A percentile compares a stretch with the other conserved stretches of the same genome.
phyloP scores from a whole-genome alignment of 2,329 filamentous ascomycete genomes.

The Aspergillus ochraceoroseus region DNA sequence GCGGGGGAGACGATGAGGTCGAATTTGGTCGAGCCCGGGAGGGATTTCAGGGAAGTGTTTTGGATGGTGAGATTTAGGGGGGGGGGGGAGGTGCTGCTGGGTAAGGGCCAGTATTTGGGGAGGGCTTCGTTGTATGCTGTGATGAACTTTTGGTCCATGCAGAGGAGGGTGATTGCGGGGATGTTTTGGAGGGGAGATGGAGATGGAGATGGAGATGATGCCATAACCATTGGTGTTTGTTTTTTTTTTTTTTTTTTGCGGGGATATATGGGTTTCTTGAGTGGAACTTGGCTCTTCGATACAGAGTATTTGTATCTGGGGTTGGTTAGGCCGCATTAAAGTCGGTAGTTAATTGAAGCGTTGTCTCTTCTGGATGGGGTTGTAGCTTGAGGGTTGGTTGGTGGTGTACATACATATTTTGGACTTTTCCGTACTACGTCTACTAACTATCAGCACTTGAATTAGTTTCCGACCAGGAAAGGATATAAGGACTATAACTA shows the following conservation, averaged over 20 bases:
- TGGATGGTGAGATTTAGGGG: slow-evolving; percentile 33
- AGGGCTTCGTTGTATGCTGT: slow-evolving; percentile 42
- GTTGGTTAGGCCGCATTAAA: no score
- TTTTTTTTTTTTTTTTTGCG: background rate
- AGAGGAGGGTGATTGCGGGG: slow-evolving; percentile 44
- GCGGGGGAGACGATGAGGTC: slow-evolving; percentile 52
- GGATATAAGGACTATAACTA: no score
- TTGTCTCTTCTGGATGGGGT: no score
- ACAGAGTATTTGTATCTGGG: no score
- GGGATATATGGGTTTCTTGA: no score
- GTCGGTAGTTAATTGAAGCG: no score
- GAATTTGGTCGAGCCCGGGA: slow-evolving; percentile 39
- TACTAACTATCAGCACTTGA: no score
- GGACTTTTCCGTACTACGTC: no score
- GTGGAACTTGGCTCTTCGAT: no score
- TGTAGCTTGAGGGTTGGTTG: no score
- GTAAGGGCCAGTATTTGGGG: slow-evolving; percentile 29
- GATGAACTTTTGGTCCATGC: slow-evolving; percentile 38
- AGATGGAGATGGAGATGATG: background rate
- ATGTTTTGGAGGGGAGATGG: slow-evolving; percentile 18
- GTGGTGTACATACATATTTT: no score
- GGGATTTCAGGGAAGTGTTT: slow-evolving; percentile 37
- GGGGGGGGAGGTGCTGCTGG: slow-evolving; percentile 28
- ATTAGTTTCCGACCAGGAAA: no score
- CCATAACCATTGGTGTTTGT: slow-evolving; percentile 44